Conservation (phyloP, 495 filamentous ascomycete genomes). For the Xylaria palmicola region DNA sequence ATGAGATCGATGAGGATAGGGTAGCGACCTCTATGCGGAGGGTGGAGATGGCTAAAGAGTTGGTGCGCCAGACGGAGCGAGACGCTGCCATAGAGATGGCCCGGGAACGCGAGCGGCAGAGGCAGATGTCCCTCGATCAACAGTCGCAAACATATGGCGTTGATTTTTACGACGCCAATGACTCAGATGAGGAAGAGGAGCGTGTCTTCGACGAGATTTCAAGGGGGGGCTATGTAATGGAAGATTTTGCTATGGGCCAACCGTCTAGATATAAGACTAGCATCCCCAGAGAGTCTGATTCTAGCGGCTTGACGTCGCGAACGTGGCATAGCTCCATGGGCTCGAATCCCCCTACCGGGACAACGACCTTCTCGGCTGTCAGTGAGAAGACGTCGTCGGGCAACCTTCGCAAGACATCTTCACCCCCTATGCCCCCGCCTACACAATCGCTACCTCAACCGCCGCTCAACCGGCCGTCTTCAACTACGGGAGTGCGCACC, state of each 20-base stretch:
- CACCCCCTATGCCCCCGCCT: constrained; percentile 43
- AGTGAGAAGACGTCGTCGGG: constrained; percentile 57
- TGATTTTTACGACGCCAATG: constrained; percentile 61
- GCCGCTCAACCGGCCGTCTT: constrained; percentile 37
- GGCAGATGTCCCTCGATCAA: constrained; percentile 34
- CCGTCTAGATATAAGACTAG: constrained; percentile 47
- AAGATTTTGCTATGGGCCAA: constrained; percentile 71
- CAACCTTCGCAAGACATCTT: constrained; percentile 27
- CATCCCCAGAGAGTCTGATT: constrained; percentile 84
- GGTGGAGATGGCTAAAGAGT: constrained; percentile 76
- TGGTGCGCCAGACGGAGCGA: constrained; percentile 72
- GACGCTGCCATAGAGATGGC: constrained; percentile 66
- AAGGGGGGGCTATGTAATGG: constrained; percentile 81
- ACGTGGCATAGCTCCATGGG: constrained; percentile 87
- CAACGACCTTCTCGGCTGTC: constrained; percentile 72
- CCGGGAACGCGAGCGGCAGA: constrained; percentile 49
- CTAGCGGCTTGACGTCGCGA: constrained; percentile 76
- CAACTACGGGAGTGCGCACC: constrained; percentile 64
- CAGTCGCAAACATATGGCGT: constrained; percentile 25
- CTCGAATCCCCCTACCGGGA: constrained; percentile 73
- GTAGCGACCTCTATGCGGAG: constrained; percentile 63
- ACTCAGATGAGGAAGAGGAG: constrained; percentile 92
- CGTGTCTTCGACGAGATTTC: constrained; percentile 90
- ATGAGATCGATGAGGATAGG: constrained; percentile 37
- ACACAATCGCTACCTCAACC: constrained; percentile 41